A percentile compares a stretch with the other conserved stretches of the same genome.
Evolutionary conservation across 2,329 filamentous ascomycete species (phyloP).

Genomic region (Ceratocystis cubensis): DNA sequence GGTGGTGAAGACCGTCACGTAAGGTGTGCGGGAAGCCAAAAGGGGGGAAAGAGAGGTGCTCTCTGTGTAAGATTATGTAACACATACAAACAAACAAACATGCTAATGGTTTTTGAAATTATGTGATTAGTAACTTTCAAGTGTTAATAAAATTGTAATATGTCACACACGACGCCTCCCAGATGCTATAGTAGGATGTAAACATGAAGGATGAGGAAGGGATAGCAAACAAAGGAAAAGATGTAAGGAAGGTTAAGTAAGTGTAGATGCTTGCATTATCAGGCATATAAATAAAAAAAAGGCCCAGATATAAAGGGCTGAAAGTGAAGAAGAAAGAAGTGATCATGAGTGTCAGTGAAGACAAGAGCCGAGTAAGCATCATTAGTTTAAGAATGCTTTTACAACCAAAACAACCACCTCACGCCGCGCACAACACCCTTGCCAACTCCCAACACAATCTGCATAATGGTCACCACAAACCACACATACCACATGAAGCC

Average conservation of each 20-base stretch:
- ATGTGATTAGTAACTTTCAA: neutral
- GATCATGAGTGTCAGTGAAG: neutral
- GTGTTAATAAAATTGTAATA: neutral
- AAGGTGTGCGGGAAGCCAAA: neutral
- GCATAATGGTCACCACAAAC: constrained; percentile 69
- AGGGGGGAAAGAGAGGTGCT: neutral
- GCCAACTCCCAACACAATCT: constrained; percentile 51
- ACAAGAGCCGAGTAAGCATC: neutral
- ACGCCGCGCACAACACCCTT: constrained; percentile 46
- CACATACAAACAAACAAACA: neutral
- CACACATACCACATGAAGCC: constrained; percentile 91
- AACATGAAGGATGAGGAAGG: neutral
- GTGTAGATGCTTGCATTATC: neutral
- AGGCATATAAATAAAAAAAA: neutral
- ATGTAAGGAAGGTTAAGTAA: neutral
- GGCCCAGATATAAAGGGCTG: neutral
- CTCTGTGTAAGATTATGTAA: constrained; percentile 15
- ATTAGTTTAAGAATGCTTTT: constrained; percentile 22
- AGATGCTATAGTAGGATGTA: neutral
- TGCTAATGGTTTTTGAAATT: neutral
- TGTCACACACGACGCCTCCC: neutral
- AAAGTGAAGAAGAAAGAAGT: neutral
- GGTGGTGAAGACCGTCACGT: constrained; percentile 34
- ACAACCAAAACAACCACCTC: constrained; percentile 79
- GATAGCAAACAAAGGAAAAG: neutral